Percentiles rank a stretch among this genome's conserved stretches.
Evolutionary conservation across 179 eudicot genomes (phyloP).

Genomic region (Pouteria campechiana): DNA sequence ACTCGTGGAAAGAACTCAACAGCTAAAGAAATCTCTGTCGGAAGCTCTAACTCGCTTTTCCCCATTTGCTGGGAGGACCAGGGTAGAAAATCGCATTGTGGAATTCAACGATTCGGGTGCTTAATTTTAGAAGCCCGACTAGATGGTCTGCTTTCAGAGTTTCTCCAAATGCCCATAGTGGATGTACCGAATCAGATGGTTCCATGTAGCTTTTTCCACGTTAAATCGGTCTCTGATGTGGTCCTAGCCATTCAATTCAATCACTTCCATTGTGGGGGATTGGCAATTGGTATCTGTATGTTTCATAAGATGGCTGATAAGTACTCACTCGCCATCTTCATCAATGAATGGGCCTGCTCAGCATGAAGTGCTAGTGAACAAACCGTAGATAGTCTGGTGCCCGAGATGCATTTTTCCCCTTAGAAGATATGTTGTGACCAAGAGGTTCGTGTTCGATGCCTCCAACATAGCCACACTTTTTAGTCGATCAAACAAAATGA

Average conservation of each 20-base stretch:
- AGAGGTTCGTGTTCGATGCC: constrained; percentile 15
- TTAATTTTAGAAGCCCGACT: neutral
- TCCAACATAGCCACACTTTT: neutral
- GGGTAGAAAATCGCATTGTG: neutral
- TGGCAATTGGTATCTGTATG: constrained; percentile 2
- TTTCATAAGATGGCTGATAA: constrained; percentile 8
- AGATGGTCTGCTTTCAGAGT: neutral
- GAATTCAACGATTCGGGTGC: constrained; percentile 15
- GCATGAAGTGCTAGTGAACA: neutral
- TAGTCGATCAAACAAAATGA: too few relatives aligned
- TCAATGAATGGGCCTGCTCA: constrained; percentile 7
- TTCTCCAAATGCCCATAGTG: constrained; percentile 4
- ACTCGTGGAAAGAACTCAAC: neutral
- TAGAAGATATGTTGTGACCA: too few relatives aligned
- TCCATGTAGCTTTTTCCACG: neutral
- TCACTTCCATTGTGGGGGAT: constrained; percentile 8
- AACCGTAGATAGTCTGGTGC: too few relatives aligned
- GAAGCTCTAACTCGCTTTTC: constrained; percentile 4
- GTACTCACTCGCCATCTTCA: neutral
- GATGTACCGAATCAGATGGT: neutral
- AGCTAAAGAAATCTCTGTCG: constrained; percentile 7
- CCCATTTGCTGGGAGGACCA: constrained; percentile 9
- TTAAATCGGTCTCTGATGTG: constrained; percentile 3
- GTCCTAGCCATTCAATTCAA: constrained; percentile 8
- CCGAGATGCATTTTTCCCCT: too few relatives aligned